Percentiles rank a stretch among this genome's conserved stretches.
These are phyloP conservation scores for Hsuehochloa calcarea DNA, from an alignment of 176 grass and related monocot species.

Conservation along the genomic window DNA sequence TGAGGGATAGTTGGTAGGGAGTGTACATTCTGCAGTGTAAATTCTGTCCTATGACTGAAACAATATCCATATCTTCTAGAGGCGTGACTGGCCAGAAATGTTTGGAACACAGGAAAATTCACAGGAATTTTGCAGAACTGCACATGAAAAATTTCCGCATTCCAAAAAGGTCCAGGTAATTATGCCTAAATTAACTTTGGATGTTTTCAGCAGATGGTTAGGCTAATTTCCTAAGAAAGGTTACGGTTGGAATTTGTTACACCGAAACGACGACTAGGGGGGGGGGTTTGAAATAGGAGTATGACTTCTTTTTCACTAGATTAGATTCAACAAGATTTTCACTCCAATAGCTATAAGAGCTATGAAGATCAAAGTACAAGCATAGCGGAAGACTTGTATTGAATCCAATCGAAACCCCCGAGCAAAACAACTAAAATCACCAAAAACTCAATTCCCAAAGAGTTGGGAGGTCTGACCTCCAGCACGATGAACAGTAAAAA, in stretches of 20 bases:
- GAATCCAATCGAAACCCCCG: no score
- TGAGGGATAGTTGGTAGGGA: background rate
- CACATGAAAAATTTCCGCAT: background rate
- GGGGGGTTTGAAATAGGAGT: no score
- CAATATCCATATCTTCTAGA: background rate
- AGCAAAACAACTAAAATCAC: no score
- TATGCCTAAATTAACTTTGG: slow-evolving; percentile 7
- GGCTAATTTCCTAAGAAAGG: background rate
- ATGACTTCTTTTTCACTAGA: no score
- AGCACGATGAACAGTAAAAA: no score
- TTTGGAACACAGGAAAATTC: background rate
- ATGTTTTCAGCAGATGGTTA: slow-evolving; percentile 1
- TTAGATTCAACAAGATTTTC: no score
- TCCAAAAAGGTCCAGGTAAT: background rate
- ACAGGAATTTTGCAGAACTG: background rate
- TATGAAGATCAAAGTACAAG: no score
- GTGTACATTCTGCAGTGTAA: background rate
- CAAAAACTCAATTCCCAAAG: no score
- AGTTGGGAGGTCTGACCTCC: no score
- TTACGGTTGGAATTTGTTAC: background rate
- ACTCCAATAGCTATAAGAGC: no score
- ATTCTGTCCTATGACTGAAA: slow-evolving; percentile 7
- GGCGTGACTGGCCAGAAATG: background rate
- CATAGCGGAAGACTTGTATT: no score
- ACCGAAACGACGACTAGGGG: no score